Evolutionary conservation across 306 rosid genomes (phyloP), one percentile per base, ranked within the genome.

Genomic region (Cucurbita maxima): DNA sequence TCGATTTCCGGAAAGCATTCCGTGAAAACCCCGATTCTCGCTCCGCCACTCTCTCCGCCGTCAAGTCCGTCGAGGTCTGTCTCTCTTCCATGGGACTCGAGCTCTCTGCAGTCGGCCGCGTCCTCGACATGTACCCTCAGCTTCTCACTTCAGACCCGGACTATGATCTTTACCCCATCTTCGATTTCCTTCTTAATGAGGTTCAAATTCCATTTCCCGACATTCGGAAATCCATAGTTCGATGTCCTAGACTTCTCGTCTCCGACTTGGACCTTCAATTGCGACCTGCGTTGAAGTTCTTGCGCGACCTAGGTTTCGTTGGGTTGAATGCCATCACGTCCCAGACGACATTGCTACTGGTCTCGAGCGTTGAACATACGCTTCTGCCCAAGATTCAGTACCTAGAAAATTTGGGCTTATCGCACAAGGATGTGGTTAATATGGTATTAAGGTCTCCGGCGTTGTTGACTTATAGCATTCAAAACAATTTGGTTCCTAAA

Each of bases 381-480:
- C 90, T 83, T 36, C 13, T 73, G 66, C 90, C 90, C 10, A 86
- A 86, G 59, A 58, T 84, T 25, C 71, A 61, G 41, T 86, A 75
- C 55, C 58, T 86, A n/a, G 79, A 80, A 62, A 78, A 81, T 71
- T 76, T 84, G 81, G 90, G 87, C 19, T 76, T 93, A 50, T 38
- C 85, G 22, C 70, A 76, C 10, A 47, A 10, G n/a, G 90, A 90
- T 10, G 96, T 90, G 8, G 69, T 16, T 0, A 81, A 73, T 22
- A 87, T 93, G 96, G 87, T 88, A 34, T 22, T 88, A 18, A 85
- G 98, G 83, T 90, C 96, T 9, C 97, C 97, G 37, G 90, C 82
- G 20, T 60, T 90, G 79, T 79, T 93, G 84, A 93, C 94, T 0
- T 75, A 78, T 3, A 93, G 96, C 38, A 76, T 84, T 16, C 55